Conservation (phyloP, 768 basidiomycete genomes). For the Leccinum boreale region DNA sequence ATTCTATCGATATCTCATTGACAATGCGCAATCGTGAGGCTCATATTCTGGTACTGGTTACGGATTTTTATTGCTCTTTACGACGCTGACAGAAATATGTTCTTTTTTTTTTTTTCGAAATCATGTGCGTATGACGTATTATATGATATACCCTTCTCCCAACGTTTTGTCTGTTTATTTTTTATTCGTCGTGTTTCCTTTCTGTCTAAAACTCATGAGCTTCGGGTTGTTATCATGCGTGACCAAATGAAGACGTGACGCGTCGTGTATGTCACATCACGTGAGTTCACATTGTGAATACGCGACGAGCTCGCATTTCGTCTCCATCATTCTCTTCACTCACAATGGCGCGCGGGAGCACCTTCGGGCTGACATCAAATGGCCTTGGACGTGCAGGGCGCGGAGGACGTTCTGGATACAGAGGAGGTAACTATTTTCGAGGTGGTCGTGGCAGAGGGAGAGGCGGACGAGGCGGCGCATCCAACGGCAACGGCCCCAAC, state of each 20-base stretch:
- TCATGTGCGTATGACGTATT: conserved; percentile 14
- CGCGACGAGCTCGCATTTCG: conserved; percentile 4
- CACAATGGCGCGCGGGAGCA: conserved; percentile 43
- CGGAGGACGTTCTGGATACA: conserved; percentile 35
- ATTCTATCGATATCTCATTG: conserved; percentile 1
- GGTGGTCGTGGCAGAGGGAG: conserved; percentile 52
- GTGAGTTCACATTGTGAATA: conserved; percentile 7
- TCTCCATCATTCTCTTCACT: background rate
- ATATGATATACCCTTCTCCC: conserved; percentile 24
- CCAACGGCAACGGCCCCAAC: conserved; percentile 16
- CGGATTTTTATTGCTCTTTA: conserved; percentile 14
- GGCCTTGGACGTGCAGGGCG: conserved; percentile 40
- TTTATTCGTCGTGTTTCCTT: conserved; percentile 3
- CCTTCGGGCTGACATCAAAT: conserved; percentile 55
- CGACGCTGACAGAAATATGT: conserved; percentile 1
- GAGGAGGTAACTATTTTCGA: conserved; percentile 36
- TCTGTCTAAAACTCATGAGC: too few relatives aligned
- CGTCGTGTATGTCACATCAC: conserved; percentile 27
- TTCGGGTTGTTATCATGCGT: background rate
- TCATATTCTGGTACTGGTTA: conserved; percentile 20
- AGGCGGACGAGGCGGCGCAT: conserved; percentile 30
- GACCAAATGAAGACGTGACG: conserved; percentile 15
- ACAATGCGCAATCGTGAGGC: background rate
- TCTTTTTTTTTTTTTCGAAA: background rate
- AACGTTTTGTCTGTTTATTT: too few relatives aligned